Conservation (phyloP, 768 basidiomycete genomes). For the Sistotremastrum niveocremeum region DNA sequence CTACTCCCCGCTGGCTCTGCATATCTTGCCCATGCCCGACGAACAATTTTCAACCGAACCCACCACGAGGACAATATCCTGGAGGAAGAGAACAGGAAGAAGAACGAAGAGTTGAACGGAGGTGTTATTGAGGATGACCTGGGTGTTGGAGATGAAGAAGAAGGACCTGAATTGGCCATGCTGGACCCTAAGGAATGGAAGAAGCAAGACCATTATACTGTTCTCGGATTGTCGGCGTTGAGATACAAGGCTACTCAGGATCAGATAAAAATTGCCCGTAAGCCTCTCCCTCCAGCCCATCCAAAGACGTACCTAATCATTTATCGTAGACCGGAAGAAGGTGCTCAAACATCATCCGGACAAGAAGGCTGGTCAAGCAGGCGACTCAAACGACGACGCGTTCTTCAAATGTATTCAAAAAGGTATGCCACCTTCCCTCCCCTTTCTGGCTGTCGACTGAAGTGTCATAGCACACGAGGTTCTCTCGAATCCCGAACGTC, state of each 20-base stretch:
- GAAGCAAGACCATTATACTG: constrained; percentile 98
- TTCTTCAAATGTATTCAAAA: constrained; percentile 99
- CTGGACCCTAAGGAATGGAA: constrained; percentile 99
- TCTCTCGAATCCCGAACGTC: constrained; percentile 72
- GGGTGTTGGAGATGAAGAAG: constrained; percentile 86
- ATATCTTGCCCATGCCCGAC: constrained; percentile 70
- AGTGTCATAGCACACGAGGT: constrained; percentile 62
- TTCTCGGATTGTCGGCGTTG: constrained; percentile 85
- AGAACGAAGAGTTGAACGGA: constrained; percentile 32
- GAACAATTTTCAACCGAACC: constrained; percentile 60
- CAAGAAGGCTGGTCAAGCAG: constrained; percentile 71
- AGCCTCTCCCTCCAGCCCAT: constrained; percentile 20
- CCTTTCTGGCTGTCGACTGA: background rate
- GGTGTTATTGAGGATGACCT: constrained; percentile 62
- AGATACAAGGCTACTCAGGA: constrained; percentile 76
- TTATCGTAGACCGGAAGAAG: constrained; percentile 80
- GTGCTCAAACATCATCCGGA: constrained; percentile 98
- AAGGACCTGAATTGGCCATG: constrained; percentile 49
- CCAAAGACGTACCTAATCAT: background rate
- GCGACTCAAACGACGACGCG: constrained; percentile 87
- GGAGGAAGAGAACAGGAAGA: constrained; percentile 37
- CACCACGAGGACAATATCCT: constrained; percentile 71
- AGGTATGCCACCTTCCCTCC: constrained; percentile 15
- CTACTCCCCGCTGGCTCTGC: constrained; percentile 82
- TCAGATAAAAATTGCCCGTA: constrained; percentile 95